phyloP scores from a whole-genome alignment of 345 rosid species.

The Streptanthus diversifolius region DNA sequence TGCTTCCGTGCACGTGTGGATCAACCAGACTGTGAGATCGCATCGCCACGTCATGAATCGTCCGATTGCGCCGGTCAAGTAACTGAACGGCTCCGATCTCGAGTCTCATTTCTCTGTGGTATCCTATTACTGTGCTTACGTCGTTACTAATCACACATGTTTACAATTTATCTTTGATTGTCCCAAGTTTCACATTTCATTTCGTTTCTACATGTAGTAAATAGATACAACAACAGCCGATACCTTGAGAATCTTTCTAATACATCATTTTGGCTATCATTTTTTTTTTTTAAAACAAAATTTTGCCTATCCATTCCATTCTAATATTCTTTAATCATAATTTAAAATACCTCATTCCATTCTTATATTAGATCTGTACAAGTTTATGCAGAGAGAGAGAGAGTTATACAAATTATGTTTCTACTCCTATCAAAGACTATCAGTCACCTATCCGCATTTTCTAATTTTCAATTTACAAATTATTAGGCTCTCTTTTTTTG shows the following conservation, averaged over 20 bases:
- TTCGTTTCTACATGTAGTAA: not conserved
- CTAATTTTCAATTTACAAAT: not conserved
- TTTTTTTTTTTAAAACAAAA: too few species aligned
- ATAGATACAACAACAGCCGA: not conserved
- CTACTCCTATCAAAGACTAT: not conserved
- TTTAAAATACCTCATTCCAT: not conserved
- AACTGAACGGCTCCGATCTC: constrained; percentile 9
- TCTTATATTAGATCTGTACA: too few species aligned
- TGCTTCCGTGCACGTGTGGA: constrained; percentile 29
- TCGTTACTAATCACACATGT: not conserved
- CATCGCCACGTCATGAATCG: constrained; percentile 21
- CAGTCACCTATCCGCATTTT: not conserved
- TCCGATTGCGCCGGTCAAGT: constrained; percentile 23
- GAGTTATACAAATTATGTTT: not conserved
- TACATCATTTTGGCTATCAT: not conserved
- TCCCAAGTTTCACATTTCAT: not conserved
- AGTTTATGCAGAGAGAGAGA: not conserved
- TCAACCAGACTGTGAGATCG: constrained; percentile 15
- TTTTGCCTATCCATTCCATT: not conserved
- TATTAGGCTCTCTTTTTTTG: too few species aligned
- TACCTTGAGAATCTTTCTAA: not conserved
- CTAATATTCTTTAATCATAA: not conserved
- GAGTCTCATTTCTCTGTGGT: not conserved
- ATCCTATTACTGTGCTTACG: not conserved
- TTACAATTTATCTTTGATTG: not conserved